These are phyloP conservation scores for Leccinellum rugosiceps DNA, from an alignment of 768 basidiomycete genomes.

Conservation along the genomic window DNA sequence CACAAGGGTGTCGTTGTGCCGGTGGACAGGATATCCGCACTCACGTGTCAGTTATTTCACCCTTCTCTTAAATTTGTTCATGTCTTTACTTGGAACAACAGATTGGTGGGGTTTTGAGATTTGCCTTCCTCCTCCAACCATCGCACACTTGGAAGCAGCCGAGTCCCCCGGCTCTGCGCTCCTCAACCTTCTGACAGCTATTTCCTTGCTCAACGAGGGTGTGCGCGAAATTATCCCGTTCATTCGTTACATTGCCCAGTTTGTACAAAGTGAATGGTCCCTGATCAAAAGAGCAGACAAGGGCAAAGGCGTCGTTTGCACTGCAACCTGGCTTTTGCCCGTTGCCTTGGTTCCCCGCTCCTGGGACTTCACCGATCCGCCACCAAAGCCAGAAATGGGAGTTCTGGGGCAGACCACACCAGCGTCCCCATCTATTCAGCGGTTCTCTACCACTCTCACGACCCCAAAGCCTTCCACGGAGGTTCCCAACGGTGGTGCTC, in stretches of 20 bases:
- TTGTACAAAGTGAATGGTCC: constrained; percentile 71
- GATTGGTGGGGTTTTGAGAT: constrained; percentile 93
- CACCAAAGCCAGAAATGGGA: constrained; percentile 28
- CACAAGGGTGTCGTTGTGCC: constrained; percentile 73
- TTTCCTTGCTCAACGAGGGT: constrained; percentile 67
- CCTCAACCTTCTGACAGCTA: constrained; percentile 72
- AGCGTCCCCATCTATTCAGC: constrained; percentile 20
- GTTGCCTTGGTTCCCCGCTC: constrained; percentile 73
- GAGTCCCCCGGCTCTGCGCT: constrained; percentile 53
- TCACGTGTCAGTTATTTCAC: constrained; percentile 61
- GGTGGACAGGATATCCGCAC: constrained; percentile 68
- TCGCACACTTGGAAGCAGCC: constrained; percentile 61
- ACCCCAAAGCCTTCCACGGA: constrained; percentile 32
- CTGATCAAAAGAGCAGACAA: constrained; percentile 58
- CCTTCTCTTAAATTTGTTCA: constrained; percentile 3
- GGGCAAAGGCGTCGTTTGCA: constrained; percentile 81
- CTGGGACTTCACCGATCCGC: constrained; percentile 67
- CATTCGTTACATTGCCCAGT: constrained; percentile 78
- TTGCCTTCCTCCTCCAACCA: constrained; percentile 66
- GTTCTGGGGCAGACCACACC: constrained; percentile 17
- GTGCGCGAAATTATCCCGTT: constrained; percentile 83
- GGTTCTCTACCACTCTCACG: constrained; percentile 22
- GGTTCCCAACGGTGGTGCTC: constrained; percentile 2
- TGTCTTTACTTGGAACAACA: constrained; percentile 25
- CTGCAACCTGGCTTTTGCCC: constrained; percentile 89